These are phyloP conservation scores for Penicillium chermesinum DNA, from an alignment of 495 filamentous ascomycete species.

Conservation along the genomic window DNA sequence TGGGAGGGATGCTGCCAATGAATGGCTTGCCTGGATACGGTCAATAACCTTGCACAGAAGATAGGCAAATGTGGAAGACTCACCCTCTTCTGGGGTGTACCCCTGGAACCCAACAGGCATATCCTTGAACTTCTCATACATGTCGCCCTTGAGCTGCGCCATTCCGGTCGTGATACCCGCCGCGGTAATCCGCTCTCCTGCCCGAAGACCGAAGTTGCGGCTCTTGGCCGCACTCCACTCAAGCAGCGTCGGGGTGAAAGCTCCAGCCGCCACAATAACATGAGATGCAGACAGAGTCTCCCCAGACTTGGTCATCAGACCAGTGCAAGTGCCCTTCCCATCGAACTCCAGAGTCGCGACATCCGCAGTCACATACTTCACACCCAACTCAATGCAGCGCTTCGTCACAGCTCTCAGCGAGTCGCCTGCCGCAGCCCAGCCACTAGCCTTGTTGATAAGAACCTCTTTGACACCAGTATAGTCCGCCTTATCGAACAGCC, in stretches of 20 bases:
- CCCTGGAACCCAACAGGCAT: constrained; percentile 38
- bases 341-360: constrained; percentile 41
- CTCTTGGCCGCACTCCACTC: constrained; percentile 45
- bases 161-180: constrained; percentile 52
- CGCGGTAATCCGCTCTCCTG: constrained; percentile 49
- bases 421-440: constrained; percentile 58
- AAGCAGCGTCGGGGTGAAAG: constrained; percentile 56
- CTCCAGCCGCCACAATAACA: constrained; percentile 52
- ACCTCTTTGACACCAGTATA: constrained; percentile 47
- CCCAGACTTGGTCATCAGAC: constrained; percentile 42
- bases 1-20: constrained; percentile 29
- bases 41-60: background rate
- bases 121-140: constrained; percentile 26
- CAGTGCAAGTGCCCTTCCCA: constrained; percentile 37
- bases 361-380: constrained; percentile 46
- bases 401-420: constrained; percentile 43
- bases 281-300: constrained; percentile 36
- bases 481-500: constrained; percentile 50
- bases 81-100: constrained; percentile 30
- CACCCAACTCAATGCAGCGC: constrained; percentile 44
- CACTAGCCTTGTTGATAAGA: constrained; percentile 49
- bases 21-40: constrained; percentile 24
- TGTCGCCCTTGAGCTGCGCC: constrained; percentile 26
- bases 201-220: constrained; percentile 39
- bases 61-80: background rate